Conservation (phyloP, 2,329 filamentous ascomycete species). For the Aureobasidium leucospermi region DNA sequence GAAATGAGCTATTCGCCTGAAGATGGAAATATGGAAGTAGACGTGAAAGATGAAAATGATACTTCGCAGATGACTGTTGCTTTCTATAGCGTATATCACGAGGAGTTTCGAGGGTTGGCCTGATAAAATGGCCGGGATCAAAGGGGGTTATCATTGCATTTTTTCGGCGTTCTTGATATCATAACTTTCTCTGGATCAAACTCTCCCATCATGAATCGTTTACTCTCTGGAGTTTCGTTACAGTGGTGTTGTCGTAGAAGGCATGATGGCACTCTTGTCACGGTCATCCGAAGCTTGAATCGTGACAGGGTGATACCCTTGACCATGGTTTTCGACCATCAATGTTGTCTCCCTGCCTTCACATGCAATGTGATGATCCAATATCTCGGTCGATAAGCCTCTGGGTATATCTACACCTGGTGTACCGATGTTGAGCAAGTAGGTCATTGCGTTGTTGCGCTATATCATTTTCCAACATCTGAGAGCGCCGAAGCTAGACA, state of each 20-base stretch:
- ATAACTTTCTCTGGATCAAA: neutral
- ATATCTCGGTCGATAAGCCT: too few relatives aligned
- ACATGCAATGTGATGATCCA: too few relatives aligned
- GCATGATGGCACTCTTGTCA: too few relatives aligned
- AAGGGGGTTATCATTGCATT: neutral
- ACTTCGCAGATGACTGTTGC: neutral
- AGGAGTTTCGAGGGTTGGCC: neutral
- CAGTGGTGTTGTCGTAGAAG: too few relatives aligned
- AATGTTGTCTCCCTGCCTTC: neutral
- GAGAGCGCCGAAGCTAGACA: neutral
- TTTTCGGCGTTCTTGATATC: neutral
- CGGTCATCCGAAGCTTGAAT: too few relatives aligned
- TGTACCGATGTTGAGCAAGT: too few relatives aligned
- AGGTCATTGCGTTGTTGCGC: neutral
- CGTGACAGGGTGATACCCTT: neutral
- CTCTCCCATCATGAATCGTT: neutral
- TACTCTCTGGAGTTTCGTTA: too few relatives aligned
- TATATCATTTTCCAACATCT: neutral
- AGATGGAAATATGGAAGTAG: too few relatives aligned
- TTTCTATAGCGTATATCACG: neutral
- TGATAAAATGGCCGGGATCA: neutral
- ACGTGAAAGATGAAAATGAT: too few relatives aligned
- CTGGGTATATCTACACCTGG: too few relatives aligned
- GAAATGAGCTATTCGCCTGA: slow-evolving; percentile 37
- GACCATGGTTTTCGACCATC: neutral